Conservation (phyloP, 257 asterid species). For the Lycium barbarum region DNA sequence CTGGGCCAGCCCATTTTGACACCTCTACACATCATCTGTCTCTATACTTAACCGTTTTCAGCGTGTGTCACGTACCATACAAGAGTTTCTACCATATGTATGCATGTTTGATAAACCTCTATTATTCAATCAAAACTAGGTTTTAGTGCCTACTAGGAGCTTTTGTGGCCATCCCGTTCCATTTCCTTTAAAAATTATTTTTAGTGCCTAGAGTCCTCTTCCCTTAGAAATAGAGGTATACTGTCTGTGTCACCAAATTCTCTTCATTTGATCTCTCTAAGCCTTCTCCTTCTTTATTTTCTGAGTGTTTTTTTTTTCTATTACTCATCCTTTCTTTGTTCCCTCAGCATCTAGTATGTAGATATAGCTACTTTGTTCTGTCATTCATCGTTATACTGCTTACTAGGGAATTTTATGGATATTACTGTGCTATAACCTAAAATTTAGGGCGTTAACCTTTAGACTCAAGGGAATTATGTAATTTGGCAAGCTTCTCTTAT, state of each 20-base stretch:
- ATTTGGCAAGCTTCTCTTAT: neutral
- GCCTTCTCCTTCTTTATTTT: neutral
- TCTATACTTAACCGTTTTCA: slow-evolving; percentile 6
- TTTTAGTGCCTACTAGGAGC: neutral
- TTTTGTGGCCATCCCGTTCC: neutral
- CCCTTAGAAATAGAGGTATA: neutral
- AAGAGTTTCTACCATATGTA: neutral
- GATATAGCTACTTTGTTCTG: neutral
- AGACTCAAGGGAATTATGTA: neutral
- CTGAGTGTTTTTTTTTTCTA: neutral
- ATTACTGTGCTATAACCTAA: neutral
- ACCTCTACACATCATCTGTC: slow-evolving; percentile 1
- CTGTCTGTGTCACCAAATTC: neutral
- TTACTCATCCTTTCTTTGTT: neutral
- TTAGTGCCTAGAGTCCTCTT: neutral
- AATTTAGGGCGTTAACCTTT: neutral
- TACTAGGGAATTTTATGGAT: neutral
- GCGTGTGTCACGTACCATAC: slow-evolving; percentile 10
- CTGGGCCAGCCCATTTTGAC: no score
- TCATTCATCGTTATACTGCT: neutral
- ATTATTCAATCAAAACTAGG: neutral
- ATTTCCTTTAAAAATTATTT: neutral
- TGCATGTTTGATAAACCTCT: neutral
- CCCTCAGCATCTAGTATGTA: neutral
- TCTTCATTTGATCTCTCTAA: neutral